These are phyloP conservation scores for Phialophora macrospora DNA, from an alignment of 2,329 filamentous ascomycete genomes.

Conservation along the genomic window DNA sequence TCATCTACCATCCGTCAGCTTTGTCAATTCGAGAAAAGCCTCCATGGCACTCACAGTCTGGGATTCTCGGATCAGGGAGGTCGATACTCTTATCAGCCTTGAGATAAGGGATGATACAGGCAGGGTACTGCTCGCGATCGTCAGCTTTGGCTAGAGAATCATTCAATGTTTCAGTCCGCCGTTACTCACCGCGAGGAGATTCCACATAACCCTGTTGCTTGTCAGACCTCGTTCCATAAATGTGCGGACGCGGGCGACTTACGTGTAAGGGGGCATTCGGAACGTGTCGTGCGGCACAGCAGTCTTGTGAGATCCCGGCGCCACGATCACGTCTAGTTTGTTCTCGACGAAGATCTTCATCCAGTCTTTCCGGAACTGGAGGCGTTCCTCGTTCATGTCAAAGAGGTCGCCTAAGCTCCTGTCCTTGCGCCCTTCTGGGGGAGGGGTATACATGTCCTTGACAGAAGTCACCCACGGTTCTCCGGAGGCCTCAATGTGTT, in stretches of 20 bases:
- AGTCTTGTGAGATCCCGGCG: conserved; percentile 64
- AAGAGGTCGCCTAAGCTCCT: conserved; percentile 27
- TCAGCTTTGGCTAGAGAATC: conserved; percentile 8
- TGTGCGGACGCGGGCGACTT: neutral
- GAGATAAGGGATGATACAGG: conserved; percentile 55
- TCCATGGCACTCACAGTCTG: conserved; percentile 25
- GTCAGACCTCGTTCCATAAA: neutral
- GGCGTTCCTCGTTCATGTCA: conserved; percentile 25
- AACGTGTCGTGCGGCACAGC: conserved; percentile 66
- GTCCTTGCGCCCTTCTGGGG: conserved; percentile 25
- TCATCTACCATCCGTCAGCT: conserved; percentile 46
- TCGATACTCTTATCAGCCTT: conserved; percentile 52
- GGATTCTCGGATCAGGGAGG: conserved; percentile 27
- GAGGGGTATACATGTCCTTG: conserved; percentile 29
- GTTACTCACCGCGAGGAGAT: conserved; percentile 58
- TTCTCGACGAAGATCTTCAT: conserved; percentile 43
- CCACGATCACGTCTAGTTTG: conserved; percentile 65
- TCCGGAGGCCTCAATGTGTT: conserved; percentile 42
- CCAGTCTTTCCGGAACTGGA: conserved; percentile 27
- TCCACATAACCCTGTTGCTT: conserved; percentile 57
- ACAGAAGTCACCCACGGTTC: conserved; percentile 33
- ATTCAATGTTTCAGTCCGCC: neutral
- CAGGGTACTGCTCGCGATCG: conserved; percentile 51
- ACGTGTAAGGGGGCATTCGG: conserved; percentile 46
- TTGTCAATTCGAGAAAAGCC: conserved; percentile 41